A percentile compares a stretch with the other conserved stretches of the same genome.
phyloP scores from a whole-genome alignment of 2,329 filamentous ascomycete species.

The Fusarium palustre region DNA sequence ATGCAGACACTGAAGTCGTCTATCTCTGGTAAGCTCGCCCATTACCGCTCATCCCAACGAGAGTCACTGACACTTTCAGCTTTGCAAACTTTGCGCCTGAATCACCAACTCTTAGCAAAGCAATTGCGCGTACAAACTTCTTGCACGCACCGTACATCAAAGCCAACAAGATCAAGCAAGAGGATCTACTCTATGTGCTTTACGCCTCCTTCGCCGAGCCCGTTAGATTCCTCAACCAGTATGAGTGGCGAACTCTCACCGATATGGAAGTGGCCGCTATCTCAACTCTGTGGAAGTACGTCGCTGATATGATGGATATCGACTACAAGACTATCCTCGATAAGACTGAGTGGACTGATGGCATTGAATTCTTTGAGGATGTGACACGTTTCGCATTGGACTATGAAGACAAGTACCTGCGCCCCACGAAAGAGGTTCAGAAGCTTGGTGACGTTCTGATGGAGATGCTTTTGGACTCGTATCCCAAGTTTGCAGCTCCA shows the following conservation, averaged over 20 bases:
- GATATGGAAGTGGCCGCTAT: constrained; percentile 76
- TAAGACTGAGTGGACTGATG: constrained; percentile 59
- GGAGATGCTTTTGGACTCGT: constrained; percentile 67
- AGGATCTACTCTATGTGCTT: constrained; percentile 56
- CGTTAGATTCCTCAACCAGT: constrained; percentile 69
- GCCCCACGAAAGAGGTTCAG: constrained; percentile 62
- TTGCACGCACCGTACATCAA: constrained; percentile 54
- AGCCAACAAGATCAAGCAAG: constrained; percentile 52
- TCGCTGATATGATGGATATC: constrained; percentile 78
- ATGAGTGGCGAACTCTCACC: constrained; percentile 77
- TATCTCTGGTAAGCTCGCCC: constrained; percentile 50
- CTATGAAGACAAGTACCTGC: constrained; percentile 72
- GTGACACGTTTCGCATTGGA: constrained; percentile 60
- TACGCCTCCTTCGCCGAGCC: constrained; percentile 75
- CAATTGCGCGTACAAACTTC: constrained; percentile 56
- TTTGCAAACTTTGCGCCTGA: constrained; percentile 49
- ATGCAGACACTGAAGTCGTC: constrained; percentile 56
- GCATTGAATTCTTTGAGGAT: constrained; percentile 64
- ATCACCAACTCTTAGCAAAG: constrained; percentile 50
- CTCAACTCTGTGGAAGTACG: constrained; percentile 76
- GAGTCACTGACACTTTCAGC: constrained; percentile 34
- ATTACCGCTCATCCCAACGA: neutral
- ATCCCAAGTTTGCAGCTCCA: constrained; percentile 60
- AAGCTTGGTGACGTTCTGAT: constrained; percentile 69
- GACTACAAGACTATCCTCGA: constrained; percentile 57